Base-by-base conservation (phyloP, 768 basidiomycete genomes). In the Filobasidium wieringae region DNA sequence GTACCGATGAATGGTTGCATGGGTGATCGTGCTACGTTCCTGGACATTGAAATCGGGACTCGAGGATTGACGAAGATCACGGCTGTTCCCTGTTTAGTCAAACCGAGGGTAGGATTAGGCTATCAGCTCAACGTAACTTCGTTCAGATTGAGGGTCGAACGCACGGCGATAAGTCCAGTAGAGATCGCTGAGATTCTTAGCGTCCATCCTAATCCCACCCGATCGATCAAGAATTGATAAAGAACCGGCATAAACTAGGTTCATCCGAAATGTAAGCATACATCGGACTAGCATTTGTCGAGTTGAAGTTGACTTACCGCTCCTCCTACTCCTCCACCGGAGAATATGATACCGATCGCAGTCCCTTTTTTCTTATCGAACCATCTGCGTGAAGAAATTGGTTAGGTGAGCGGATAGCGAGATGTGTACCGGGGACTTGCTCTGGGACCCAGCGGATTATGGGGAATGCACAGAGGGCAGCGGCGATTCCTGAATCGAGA, bases 391-490 rank as follows among this genome's bases (percentile, higher is more conserved):
- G 7, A 7, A 14, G 29, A n/a, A 50, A 15, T 17, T 22, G 32
- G 12, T 51, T 29, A n/a, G 15, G 15, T 8, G 15, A 26, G 22
- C n/a, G 37, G 14, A 17, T 29, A 4, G 34, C 34, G 14, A 39
- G 22, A 24, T 36, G 26, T 27, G n/a, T 8, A 41, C 27, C 29
- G 6, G 31, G 53, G 5, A 60, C 63, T 15, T 53, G 62, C 63
- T 64, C 58, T 15, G 63, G 63, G 27, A 64, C 27, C 63, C 63
- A 64, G 17, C 61, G 51, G 32, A 64, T 64, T 36, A 64, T 56
- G 12, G 63, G 63, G 36, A 62, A 62, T 1, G 61, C 63, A 31
- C 54, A 56, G 1, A 64, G 30, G 15, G 60, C 60, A 0, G 57
- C 63, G 8, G 63, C 63, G 15, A 58, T 15, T 6, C 63, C 63